Evolutionary conservation across 2,329 filamentous ascomycete species (phyloP).

Genomic region (Arthrinium phaeospermum): DNA sequence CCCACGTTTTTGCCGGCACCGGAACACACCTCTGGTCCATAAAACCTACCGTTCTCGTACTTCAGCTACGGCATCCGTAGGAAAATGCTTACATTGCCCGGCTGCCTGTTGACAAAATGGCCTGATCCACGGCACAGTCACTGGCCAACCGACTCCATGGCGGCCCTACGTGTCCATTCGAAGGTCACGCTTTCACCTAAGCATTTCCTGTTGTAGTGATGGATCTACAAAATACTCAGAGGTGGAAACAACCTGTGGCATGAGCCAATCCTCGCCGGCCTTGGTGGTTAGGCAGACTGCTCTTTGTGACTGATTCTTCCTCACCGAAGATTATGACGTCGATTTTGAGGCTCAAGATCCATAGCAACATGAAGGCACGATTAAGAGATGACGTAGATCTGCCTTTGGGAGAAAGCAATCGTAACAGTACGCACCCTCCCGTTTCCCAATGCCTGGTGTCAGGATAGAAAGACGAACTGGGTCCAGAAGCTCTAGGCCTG

Average conservation of each 20-base stretch:
- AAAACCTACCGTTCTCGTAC: background rate
- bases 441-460: background rate
- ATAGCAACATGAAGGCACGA: background rate
- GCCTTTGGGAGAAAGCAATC: background rate
- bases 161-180: background rate
- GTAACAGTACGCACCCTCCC: background rate
- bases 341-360: background rate
- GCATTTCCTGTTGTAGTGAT: background rate
- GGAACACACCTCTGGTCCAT: background rate
- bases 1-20: background rate
- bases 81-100: background rate
- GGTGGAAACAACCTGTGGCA: background rate
- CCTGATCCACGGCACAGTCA: background rate
- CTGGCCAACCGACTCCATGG: background rate
- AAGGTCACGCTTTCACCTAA: background rate
- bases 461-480: background rate
- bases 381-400: background rate
- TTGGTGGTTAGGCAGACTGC: constrained; percentile 1
- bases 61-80: background rate
- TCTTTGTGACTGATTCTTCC: background rate
- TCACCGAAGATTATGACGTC: background rate
- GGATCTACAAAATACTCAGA: background rate
- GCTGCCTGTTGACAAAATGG: background rate
- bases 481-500: background rate
- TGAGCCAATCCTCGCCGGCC: background rate